A percentile compares a stretch with the other conserved stretches of the same genome.
phyloP scores from a whole-genome alignment of 345 rosid genomes.

The Cardamine chenopodiifolia region DNA sequence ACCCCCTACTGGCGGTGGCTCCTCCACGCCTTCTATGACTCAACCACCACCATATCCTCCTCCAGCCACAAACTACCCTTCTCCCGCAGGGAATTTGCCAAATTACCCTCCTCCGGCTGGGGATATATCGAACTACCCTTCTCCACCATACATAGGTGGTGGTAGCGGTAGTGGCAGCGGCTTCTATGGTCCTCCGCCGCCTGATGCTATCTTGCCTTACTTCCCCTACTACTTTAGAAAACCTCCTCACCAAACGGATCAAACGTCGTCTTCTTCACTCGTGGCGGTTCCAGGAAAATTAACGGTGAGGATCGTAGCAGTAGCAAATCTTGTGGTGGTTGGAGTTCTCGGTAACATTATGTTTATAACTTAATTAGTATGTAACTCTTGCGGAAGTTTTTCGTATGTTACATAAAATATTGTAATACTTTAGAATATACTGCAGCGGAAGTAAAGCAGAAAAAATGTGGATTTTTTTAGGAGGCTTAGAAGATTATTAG shows the following conservation, averaged over 20 bases:
- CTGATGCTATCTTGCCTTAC: slow-evolving; percentile 77
- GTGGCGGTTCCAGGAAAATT: slow-evolving; percentile 22
- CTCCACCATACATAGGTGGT: slow-evolving; percentile 40
- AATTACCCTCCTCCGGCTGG: slow-evolving; percentile 48
- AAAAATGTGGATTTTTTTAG: neutral
- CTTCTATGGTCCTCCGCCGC: slow-evolving; percentile 67
- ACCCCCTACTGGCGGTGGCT: slow-evolving; percentile 60
- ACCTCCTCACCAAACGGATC: slow-evolving; percentile 65
- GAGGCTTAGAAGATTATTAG: neutral
- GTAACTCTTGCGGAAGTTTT: neutral
- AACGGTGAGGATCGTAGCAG: slow-evolving; percentile 13
- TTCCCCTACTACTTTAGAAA: slow-evolving; percentile 73
- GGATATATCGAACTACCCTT: slow-evolving; percentile 32
- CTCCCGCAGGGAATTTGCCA: slow-evolving; percentile 58
- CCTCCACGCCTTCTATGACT: slow-evolving; percentile 44
- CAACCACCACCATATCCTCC: slow-evolving; percentile 55
- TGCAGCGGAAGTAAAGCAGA: neutral
- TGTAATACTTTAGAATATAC: neutral
- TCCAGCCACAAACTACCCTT: slow-evolving; percentile 51
- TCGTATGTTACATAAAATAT: neutral
- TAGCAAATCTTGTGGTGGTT: slow-evolving; percentile 17
- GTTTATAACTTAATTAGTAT: neutral
- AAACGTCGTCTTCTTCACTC: slow-evolving; percentile 44
- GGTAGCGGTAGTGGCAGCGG: slow-evolving; percentile 21
- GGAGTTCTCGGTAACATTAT: slow-evolving; percentile 19